Base-by-base conservation (phyloP, 305 asterid genomes). In the Fraxinus greggii region DNA sequence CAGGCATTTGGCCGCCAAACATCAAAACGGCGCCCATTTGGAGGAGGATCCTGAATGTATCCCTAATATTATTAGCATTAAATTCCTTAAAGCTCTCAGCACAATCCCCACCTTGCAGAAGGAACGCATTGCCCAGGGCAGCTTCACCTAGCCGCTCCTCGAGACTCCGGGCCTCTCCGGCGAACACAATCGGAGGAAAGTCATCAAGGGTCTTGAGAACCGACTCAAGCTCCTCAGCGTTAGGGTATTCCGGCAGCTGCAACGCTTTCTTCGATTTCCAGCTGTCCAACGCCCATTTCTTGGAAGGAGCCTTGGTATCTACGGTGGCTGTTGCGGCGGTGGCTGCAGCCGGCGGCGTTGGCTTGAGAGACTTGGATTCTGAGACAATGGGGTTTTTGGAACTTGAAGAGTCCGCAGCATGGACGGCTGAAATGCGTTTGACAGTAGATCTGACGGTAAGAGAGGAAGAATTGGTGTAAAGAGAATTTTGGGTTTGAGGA, bases 61-160 rank as follows among this genome's bases (percentile, higher is more conserved):
- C 98, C 75, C 98, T 87, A 0, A 93, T 93, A 48, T 93, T 93
- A 86, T 89, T 90, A 0, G 94, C 97, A 86, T 88, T 87, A 77
- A 93, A 93, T 89, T 93, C 98, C 76, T 93, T 92, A 70, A 93
- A 93, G 85, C 97, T 93, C 91, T 92, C 98, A 1, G 97, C 97
- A 54, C 97, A 93, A 87, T 93, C 97, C 28, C 97, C 97, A 1
- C 97, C 97, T 79, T 93, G 97, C 15, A 93, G 86, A 78, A 93
- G 88, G 51, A 93, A 93, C 0, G 97, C 97, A 28, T 90, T 87
- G 1, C 97, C 96, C 92, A 87, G 75, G 23, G 95, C 95, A 12
- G 96, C 97, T 79, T 93, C 93, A 0, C 80, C 97, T 9, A 93
- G 89, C 6, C 88, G 80, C 48, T 93, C 97, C 86, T 93, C 96